Percentiles rank a stretch among this genome's conserved stretches.
Evolutionary conservation across 2,329 filamentous ascomycete species (phyloP).

Genomic region (Colletotrichum sp.): DNA sequence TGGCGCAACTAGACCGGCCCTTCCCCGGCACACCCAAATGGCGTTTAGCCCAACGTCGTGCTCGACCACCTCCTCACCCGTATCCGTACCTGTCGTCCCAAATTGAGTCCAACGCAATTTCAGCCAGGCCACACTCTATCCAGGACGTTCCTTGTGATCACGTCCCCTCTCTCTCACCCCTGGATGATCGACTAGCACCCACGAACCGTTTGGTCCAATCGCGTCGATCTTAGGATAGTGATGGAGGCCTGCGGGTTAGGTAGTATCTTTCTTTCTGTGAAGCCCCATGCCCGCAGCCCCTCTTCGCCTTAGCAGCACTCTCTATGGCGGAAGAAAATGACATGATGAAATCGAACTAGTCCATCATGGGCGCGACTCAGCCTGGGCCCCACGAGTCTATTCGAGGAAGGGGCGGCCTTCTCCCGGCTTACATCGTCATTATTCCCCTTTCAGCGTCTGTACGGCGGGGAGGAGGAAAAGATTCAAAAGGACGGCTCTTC

Average conservation of each 20-base stretch:
- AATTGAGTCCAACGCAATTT: background rate
- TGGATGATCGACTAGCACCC: conserved; percentile 16
- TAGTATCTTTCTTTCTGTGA: background rate
- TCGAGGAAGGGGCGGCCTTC: background rate
- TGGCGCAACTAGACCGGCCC: background rate
- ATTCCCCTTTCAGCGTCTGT: background rate
- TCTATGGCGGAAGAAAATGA: background rate
- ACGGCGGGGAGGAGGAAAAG: background rate
- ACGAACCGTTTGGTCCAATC: background rate
- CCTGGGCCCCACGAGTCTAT: conserved; percentile 8
- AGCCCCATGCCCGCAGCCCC: background rate
- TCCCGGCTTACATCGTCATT: background rate
- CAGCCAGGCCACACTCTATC: background rate
- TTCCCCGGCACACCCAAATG: background rate
- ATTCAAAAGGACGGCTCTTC: conserved; percentile 17
- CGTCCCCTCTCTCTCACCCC: conserved; percentile 16
- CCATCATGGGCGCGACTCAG: background rate
- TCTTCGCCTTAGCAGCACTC: background rate
- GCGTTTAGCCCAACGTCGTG: background rate
- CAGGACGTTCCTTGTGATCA: conserved; percentile 9
- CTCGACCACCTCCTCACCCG: background rate
- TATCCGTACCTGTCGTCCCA: conserved; percentile 13
- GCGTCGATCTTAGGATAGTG: background rate
- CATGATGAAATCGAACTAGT: background rate
- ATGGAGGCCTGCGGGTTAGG: background rate